Evolutionary conservation across 768 basidiomycete genomes (phyloP), one percentile per base, ranked within the genome.

Genomic region (Russula emetica): DNA sequence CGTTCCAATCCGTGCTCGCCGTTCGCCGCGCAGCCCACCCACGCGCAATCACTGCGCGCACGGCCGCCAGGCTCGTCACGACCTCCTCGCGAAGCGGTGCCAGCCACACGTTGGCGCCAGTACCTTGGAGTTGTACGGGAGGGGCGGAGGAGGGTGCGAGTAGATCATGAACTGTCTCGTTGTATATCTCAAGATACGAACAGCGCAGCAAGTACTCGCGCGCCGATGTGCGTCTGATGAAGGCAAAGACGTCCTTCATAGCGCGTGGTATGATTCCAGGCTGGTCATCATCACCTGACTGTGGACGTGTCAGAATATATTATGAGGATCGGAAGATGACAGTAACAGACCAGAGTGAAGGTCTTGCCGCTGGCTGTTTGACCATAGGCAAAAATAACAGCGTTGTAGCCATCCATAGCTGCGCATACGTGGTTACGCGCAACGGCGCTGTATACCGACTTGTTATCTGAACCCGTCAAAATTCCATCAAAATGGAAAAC

Each of bases 1-100:
- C 90, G 72, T 99, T 99, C 96, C 96, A 99, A 71, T 99, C 96
- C n/a, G 97, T 99, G 69, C 86, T 91, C 0, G 94, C 95, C 4
- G 94, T 97, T 64, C 93, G 79, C 55, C 96, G 78, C 70, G 92
- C 87, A 4, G 88, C 85, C 72, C 97, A 93, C 5, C 96, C 96
- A 26, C 92, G 78, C 70, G 83, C 81, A 69, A 99, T 76, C 5
- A 98, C 88, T 63, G 92, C 91, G 58, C 85, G 83, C 16, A 98
- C 92, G 44, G 89, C 83, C 69, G 88, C 89, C 32, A 96, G 78
- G 69, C 88, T 90, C 16, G 92, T 94, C n/a, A 98, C 92, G 2
- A 95, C 94, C 72, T 95, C 92, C 72, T 98, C 96, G 45, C 89
- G 78, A 49, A 96, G 80, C 3, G 94, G 92, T 10, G 85, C 77